Conservation (phyloP, 805 yeast species). For the Lipomyces lipofer region DNA sequence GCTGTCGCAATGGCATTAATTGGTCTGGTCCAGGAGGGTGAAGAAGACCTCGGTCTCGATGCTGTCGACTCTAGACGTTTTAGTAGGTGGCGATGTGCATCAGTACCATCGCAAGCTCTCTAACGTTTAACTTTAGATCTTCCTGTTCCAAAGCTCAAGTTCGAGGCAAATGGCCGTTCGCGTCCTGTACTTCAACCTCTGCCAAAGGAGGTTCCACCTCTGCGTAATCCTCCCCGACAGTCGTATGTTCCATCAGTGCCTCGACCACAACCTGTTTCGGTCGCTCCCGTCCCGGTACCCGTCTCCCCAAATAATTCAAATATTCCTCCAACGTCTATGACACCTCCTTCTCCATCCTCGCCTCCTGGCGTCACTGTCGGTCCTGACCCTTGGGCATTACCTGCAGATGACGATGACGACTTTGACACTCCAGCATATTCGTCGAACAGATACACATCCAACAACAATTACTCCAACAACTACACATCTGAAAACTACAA, state of each 20-base stretch:
- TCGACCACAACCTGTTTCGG: conserved; percentile 5
- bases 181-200: background rate
- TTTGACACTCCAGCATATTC: background rate
- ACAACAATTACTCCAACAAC: conserved; percentile 2
- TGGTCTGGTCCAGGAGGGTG: conserved; percentile 40
- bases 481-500: conserved; percentile 9
- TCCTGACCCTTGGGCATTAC: conserved; percentile 28
- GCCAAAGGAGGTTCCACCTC: background rate
- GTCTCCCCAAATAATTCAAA: background rate
- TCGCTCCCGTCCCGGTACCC: conserved; percentile 8
- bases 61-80: conserved; percentile 33
- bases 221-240: conserved; percentile 6
- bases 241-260: conserved; percentile 7
- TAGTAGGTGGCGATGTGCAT: conserved; percentile 10
- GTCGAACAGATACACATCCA: background rate
- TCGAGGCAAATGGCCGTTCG: background rate
- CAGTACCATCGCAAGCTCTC: background rate
- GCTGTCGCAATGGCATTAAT: conserved; percentile 39
- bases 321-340: conserved; percentile 22
- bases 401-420: conserved; percentile 11
- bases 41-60: conserved; percentile 36
- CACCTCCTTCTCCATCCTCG: conserved; percentile 31
- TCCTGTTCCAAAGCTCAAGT: conserved; percentile 14
- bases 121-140: conserved; percentile 10
- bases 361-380: conserved; percentile 21